Base-by-base conservation (phyloP, 495 filamentous ascomycete species). In the Tricharina praecox region DNA sequence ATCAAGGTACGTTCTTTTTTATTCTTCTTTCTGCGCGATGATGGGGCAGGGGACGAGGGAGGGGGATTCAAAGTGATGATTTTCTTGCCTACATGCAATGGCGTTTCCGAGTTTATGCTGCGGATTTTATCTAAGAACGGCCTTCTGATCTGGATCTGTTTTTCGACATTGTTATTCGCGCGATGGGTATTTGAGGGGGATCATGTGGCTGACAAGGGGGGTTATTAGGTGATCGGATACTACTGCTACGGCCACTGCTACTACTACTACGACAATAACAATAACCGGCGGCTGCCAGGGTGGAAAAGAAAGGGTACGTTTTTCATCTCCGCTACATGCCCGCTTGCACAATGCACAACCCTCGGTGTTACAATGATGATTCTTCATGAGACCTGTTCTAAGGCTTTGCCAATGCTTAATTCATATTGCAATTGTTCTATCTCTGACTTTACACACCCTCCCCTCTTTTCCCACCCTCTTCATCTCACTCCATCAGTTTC, bases 71-170 rank as follows among this genome's bases (percentile, higher is more conserved):
- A 19, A 18, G 11, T 43, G 40, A 43, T 43, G 40, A 43, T 11
- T 25, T 11, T 13, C 40, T 26, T 43, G 23, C 20, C 40, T 11
- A 37, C 40, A 43, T 43, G 40, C 40, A 40, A 25, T 43, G 40
- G 20, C 40, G 11, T 43, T n/a, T 26, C 40, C 23, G 11, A 26
- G 7, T 9, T 18, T 37, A 7, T 44, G 40, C 11, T 44, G 40
- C 11, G 28, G 43, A 46, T 13, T 23, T 18, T 34, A 16, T 38
- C 25, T 48, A 48, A 48, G 45, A 48, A 48, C 45, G 45, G 45
- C 45, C 45, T 9, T 38, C 45, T 48, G 45, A 48, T 38, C n/a
- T 10, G 23, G 21, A 44, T 26, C 23, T n/a, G 8, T 47, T 47
- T 35, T 36, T 47, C 19, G 1, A 13, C 10, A 25, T 15, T 44